Conservation (phyloP, 306 rosid genomes). For the Ziziphus jujuba region DNA sequence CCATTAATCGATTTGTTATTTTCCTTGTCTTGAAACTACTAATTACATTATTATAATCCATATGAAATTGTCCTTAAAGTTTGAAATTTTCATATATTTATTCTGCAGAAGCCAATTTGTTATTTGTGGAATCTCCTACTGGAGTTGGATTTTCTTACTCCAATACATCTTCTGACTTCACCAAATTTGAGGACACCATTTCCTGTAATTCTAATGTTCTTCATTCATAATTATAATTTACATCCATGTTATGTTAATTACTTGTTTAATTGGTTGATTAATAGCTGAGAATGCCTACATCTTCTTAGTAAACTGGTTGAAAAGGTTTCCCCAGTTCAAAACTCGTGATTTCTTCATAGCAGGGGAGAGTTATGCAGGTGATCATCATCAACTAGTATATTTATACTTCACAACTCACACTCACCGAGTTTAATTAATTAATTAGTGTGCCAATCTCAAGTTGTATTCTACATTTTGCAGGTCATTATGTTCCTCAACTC, state of each 20-base stretch:
- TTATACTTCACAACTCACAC: neutral
- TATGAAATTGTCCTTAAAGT: neutral
- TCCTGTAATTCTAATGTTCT: neutral
- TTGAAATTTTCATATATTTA: neutral
- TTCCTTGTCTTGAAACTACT: too few relatives aligned
- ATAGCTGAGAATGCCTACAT: neutral
- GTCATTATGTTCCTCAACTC: neutral
- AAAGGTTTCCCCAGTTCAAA: neutral
- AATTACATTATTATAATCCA: too few relatives aligned
- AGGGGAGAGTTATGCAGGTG: conserved; percentile 1
- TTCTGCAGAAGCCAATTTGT: neutral
- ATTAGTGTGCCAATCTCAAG: neutral
- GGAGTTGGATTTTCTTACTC: conserved; percentile 3
- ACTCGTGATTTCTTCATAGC: neutral
- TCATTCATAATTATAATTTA: neutral
- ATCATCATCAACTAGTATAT: neutral
- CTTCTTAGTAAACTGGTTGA: neutral
- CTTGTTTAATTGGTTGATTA: neutral
- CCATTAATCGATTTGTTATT: too few relatives aligned
- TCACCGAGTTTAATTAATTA: neutral
- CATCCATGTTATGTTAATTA: neutral
- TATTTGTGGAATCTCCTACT: neutral
- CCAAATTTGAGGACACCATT: neutral
- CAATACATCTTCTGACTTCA: neutral
- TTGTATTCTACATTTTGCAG: neutral